These are phyloP conservation scores for Phytophthora foliorum DNA, from an alignment of 352 stramenopile species.

Conservation along the genomic window DNA sequence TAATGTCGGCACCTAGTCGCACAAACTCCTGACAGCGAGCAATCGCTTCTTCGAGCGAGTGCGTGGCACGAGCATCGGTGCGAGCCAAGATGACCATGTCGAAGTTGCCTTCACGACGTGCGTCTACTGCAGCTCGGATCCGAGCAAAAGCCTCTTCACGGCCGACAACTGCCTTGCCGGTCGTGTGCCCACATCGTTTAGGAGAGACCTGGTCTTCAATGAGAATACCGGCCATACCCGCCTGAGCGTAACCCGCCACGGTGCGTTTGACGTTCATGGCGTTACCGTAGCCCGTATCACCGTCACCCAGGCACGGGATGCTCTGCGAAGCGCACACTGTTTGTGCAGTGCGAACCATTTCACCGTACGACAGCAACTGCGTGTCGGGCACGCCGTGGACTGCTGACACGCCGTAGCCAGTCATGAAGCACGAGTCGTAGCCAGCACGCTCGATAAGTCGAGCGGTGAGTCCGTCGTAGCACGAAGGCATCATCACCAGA, in stretches of 20 bases:
- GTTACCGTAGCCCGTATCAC: slow-evolving; percentile 94
- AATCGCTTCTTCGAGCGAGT: slow-evolving; percentile 93
- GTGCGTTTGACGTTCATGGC: slow-evolving; percentile 94
- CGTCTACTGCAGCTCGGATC: slow-evolving; percentile 91
- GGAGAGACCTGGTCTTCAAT: slow-evolving; percentile 94
- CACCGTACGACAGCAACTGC: slow-evolving; percentile 63
- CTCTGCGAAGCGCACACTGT: slow-evolving; percentile 45
- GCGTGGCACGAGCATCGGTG: slow-evolving; percentile 91
- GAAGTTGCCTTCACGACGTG: slow-evolving; percentile 77
- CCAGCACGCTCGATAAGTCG: slow-evolving; percentile 88
- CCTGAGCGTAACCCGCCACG: slow-evolving; percentile 88
- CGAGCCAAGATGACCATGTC: slow-evolving; percentile 95
- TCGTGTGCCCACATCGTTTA: slow-evolving; percentile 94
- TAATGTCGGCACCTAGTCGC: slow-evolving; percentile 63
- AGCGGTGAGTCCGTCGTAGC: slow-evolving; percentile 93
- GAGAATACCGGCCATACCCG: slow-evolving; percentile 94
- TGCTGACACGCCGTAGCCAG: slow-evolving; percentile 92
- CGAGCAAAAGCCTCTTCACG: slow-evolving; percentile 86
- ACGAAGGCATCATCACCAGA: slow-evolving; percentile 89
- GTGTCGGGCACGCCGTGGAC: slow-evolving; percentile 91
- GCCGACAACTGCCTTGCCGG: slow-evolving; percentile 89
- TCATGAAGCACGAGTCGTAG: slow-evolving; percentile 94
- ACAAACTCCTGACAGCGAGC: slow-evolving; percentile 42
- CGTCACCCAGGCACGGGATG: slow-evolving; percentile 82
- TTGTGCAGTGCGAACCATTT: slow-evolving; percentile 56